phyloP scores from a whole-genome alignment of 2,329 filamentous ascomycete species.

The Hypoxylon rubiginosum region DNA sequence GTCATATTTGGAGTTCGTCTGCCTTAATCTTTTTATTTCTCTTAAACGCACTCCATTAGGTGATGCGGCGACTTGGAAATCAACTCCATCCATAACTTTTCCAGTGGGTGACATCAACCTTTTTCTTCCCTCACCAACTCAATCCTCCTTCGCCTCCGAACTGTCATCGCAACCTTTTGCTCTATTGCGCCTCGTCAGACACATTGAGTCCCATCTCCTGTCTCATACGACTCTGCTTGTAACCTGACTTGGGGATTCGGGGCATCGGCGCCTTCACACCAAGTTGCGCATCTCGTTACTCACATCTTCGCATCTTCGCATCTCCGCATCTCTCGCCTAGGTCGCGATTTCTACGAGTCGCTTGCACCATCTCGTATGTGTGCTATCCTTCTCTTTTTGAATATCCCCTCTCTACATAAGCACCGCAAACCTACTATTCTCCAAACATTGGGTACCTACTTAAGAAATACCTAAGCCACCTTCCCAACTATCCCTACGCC shows the following conservation, averaged over 20 bases:
- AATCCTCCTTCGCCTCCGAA: conserved; percentile 3
- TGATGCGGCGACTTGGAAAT: conserved; percentile 31
- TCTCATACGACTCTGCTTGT: neutral
- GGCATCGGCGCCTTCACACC: neutral
- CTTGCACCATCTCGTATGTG: neutral
- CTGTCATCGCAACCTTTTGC: neutral
- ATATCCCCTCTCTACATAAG: neutral
- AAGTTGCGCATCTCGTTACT: neutral
- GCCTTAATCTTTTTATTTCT: conserved; percentile 9
- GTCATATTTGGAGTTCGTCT: conserved; percentile 7
- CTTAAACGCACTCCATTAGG: neutral
- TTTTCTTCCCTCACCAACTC: conserved; percentile 2
- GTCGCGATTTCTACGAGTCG: neutral
- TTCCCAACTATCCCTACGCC: neutral
- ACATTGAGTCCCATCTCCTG: neutral
- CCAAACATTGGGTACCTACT: neutral
- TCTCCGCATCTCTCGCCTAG: neutral
- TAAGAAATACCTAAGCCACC: neutral
- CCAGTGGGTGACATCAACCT: conserved; percentile 23
- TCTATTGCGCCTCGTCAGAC: neutral
- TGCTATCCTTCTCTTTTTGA: neutral
- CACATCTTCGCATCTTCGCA: neutral
- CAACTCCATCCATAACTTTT: conserved; percentile 21
- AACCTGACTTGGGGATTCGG: neutral
- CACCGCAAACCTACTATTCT: neutral